Conservation (phyloP, 805 yeast species). For the Cyberlindnera japonica region DNA sequence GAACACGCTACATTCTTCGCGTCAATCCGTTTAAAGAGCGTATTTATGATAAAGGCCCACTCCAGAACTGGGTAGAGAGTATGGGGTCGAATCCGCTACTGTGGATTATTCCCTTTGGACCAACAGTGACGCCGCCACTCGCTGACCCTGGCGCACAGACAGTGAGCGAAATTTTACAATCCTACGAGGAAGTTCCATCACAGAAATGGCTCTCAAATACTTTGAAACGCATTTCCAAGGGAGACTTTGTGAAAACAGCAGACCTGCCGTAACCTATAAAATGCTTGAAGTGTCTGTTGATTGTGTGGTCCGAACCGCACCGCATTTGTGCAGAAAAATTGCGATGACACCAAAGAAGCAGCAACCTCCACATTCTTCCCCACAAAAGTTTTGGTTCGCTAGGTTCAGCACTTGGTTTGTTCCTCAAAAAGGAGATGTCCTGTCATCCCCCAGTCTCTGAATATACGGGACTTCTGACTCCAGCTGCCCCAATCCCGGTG, state of each 20-base stretch:
- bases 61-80: conserved; percentile 27
- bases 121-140: conserved; percentile 9
- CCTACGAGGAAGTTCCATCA: conserved; percentile 11
- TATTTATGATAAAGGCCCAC: conserved; percentile 22
- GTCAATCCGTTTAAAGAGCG: conserved; percentile 17
- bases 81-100: conserved; percentile 28
- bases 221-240: conserved; percentile 24
- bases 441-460: neutral
- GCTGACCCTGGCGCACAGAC: conserved; percentile 5
- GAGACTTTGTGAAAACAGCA: conserved; percentile 23
- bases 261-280: conserved; percentile 6
- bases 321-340: too few relatives aligned
- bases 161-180: neutral
- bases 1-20: conserved; percentile 40
- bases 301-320: too few relatives aligned
- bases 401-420: neutral
- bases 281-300: too few relatives aligned
- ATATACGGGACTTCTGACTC: neutral
- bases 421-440: neutral
- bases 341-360: neutral
- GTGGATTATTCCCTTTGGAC: conserved; percentile 32
- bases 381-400: neutral
- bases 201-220: conserved; percentile 23
- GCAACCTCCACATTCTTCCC: neutral
- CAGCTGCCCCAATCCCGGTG: neutral